Evolutionary conservation across 345 rosid species (phyloP), one percentile per base, ranked within the genome.

Genomic region (Alliaria petiolata): DNA sequence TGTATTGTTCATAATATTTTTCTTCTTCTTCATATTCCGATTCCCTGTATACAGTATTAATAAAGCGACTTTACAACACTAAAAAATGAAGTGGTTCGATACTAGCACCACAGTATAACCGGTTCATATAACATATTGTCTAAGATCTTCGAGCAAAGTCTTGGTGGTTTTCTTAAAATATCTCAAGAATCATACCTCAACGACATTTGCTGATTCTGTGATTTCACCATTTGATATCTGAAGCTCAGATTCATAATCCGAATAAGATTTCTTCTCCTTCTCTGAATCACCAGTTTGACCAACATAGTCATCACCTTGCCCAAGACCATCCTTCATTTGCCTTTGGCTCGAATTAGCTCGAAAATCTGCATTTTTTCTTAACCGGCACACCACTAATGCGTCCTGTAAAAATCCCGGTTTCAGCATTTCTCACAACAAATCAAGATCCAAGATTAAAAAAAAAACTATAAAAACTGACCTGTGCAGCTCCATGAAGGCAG

Each of bases 331-430:
- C 31, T 77, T 70, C 26, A 67, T n/a, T 33, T 56, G 81, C 14
- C 62, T 72, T 65, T 53, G 75, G 39, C 42, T 69, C n/a, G 42
- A 64, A 73, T 70, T 70, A 67, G 61, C 77, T 43, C 68, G 81
- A 77, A 89, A 91, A 28, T 86, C 96, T 0, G 16, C 25, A 35
- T 91, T 93, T 83, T 44, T 89, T 69, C 85, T 81, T n/a, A 93
- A 82, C 31, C 96, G 92, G 77, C 99, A 93, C 31, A 91, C 83
- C 31, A 93, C 97, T 31, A 87, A 77, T 10, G 97, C 81, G 30
- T 91, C 95, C 91, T 93, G 74, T 39, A n/a, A 31, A 63, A 71
- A 62, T 20, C 33, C 33, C 7, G 20, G 31, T 8, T 8, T 38
- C 10, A 59, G 7, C 8, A 65, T 63, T 14, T 50, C 25, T 50